A percentile compares a stretch with the other conserved stretches of the same genome.
Conservation (phyloP, 176 grass and related monocot species). For the Phragmites australis region DNA sequence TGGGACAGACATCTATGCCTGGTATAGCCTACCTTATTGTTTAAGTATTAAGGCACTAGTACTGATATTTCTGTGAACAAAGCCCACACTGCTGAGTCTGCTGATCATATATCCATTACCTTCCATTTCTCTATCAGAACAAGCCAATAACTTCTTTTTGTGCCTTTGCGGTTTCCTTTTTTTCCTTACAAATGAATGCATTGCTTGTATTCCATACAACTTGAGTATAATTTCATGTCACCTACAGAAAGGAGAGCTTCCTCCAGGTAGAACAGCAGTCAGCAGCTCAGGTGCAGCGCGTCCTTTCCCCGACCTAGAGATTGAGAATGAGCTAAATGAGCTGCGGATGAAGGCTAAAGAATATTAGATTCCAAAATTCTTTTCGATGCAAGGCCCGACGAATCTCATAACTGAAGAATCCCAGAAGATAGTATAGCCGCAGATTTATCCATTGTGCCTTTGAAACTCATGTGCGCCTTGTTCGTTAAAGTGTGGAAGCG, state of each 20-base stretch:
- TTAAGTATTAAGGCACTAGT: background rate
- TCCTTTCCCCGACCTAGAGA: slow-evolving; percentile 72
- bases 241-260: slow-evolving; percentile 88
- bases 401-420: slow-evolving; percentile 19
- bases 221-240: background rate
- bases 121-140: slow-evolving; percentile 10
- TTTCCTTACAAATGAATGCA: background rate
- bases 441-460: slow-evolving; percentile 7
- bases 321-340: slow-evolving; percentile 86
- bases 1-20: background rate
- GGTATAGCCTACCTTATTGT: background rate
- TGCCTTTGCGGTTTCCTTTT: background rate
- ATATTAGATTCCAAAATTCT: slow-evolving; percentile 41
- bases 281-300: slow-evolving; percentile 45
- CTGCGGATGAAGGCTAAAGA: slow-evolving; percentile 81
- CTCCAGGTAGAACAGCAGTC: slow-evolving; percentile 57
- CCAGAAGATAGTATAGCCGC: slow-evolving; percentile 21
- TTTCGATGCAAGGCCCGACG: background rate
- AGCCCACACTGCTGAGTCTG: background rate
- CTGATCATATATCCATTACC: background rate
- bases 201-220: background rate
- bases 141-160: background rate
- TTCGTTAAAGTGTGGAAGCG: slow-evolving; percentile 21
- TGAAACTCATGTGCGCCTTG: slow-evolving; percentile 1
- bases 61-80: slow-evolving; percentile 27